Evolutionary conservation across 2,329 filamentous ascomycete genomes (phyloP).

Genomic region (Aspergillus uvarum): DNA sequence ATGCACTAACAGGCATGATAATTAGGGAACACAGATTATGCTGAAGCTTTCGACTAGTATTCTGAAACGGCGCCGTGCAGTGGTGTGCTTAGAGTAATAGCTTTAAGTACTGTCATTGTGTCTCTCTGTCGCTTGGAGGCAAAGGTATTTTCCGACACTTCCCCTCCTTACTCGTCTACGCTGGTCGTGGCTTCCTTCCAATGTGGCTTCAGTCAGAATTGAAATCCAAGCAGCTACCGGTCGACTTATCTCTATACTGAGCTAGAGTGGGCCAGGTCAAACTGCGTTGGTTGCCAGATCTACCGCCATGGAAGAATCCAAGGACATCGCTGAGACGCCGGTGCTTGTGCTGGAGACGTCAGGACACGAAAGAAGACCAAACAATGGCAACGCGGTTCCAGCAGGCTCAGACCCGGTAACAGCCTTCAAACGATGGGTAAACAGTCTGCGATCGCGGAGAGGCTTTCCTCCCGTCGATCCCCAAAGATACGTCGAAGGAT

Average conservation of each 20-base stretch:
- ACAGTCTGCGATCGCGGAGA: conserved; percentile 35
- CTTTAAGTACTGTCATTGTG: neutral
- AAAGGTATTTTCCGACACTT: neutral
- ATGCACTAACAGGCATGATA: neutral
- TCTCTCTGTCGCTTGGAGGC: neutral
- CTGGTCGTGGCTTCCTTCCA: conserved; percentile 1
- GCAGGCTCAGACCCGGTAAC: conserved; percentile 11
- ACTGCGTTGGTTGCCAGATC: neutral
- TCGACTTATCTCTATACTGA: neutral
- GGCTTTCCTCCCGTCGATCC: conserved; percentile 18
- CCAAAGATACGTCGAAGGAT: conserved; percentile 37
- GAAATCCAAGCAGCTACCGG: neutral
- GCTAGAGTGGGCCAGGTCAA: neutral
- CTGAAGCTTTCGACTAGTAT: neutral
- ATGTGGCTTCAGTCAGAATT: neutral
- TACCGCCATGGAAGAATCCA: conserved; percentile 16
- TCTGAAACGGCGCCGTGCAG: neutral
- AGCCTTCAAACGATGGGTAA: conserved; percentile 41
- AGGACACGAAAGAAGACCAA: conserved; percentile 8
- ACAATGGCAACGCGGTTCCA: neutral
- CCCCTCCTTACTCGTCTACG: neutral
- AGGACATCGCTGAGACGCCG: conserved; percentile 11
- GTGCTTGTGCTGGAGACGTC: conserved; percentile 3
- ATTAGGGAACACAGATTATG: neutral
- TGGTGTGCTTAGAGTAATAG: neutral